Conservation (phyloP, 305 asterid species). For the Fraxinus platypoda region DNA sequence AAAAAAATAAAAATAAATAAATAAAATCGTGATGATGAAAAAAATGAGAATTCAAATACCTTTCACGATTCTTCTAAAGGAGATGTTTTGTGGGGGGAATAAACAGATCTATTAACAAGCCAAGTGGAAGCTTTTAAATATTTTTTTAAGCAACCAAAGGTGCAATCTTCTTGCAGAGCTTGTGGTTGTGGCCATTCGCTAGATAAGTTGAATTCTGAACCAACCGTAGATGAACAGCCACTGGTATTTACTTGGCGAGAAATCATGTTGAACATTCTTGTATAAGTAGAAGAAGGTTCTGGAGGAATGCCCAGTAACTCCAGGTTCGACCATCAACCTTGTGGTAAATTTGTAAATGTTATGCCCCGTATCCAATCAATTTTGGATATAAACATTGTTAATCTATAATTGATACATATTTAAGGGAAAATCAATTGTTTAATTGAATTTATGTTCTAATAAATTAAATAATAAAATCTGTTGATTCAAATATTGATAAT, state of each 20-base stretch:
- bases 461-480: too few relatives aligned
- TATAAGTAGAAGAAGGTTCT: constrained; percentile 31
- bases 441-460: too few relatives aligned
- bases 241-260: constrained; percentile 25
- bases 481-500: too few relatives aligned
- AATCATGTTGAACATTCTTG: constrained; percentile 33
- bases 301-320: constrained; percentile 17
- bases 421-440: too few relatives aligned
- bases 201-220: constrained; percentile 31
- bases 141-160: constrained; percentile 25
- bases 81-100: constrained; percentile 26
- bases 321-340: constrained; percentile 24
- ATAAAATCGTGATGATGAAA: not conserved
- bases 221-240: constrained; percentile 27
- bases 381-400: too few relatives aligned
- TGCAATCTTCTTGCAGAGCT: constrained; percentile 47
- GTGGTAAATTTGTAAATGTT: not conserved
- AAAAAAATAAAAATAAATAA: too few relatives aligned
- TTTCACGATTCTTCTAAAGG: constrained; percentile 24
- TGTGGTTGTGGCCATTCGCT: constrained; percentile 65
- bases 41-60: not conserved
- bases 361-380: too few relatives aligned
- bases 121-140: constrained; percentile 26
- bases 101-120: constrained; percentile 21
- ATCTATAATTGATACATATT: too few relatives aligned